Evolutionary conservation across 345 rosid genomes (phyloP).

Genomic region (Diplotaxis tenuifolia): DNA sequence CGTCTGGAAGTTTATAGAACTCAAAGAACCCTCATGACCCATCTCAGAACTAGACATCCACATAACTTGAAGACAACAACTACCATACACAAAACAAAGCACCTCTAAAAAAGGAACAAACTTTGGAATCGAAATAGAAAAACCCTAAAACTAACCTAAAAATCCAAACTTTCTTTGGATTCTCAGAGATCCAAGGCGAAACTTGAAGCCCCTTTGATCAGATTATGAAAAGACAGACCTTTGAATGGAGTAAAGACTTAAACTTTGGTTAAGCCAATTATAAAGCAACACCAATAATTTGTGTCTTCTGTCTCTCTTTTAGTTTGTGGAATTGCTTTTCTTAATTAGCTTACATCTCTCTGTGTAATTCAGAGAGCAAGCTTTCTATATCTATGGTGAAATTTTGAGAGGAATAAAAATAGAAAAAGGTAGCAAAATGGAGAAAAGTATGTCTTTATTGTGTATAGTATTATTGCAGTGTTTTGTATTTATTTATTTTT

Average conservation of each 20-base stretch:
- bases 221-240: slow-evolving; percentile 8
- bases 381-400: not conserved
- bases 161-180: not conserved
- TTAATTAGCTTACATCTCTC: not conserved
- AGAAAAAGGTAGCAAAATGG: not conserved
- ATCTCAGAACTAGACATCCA: slow-evolving; percentile 65
- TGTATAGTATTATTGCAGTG: too few species aligned
- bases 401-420: not conserved
- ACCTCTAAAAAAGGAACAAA: not conserved
- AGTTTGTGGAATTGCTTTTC: slow-evolving; percentile 36
- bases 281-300: not conserved
- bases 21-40: slow-evolving; percentile 18
- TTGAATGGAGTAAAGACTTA: not conserved
- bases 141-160: slow-evolving; percentile 1
- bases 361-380: not conserved
- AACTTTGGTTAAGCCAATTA: not conserved
- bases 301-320: not conserved
- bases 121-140: slow-evolving; percentile 3
- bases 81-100: not conserved
- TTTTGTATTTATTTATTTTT: too few species aligned
- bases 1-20: slow-evolving; percentile 52
- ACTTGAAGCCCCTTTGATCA: slow-evolving; percentile 15
- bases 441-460: slow-evolving; percentile 17
- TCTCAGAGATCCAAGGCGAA: not conserved
- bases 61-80: slow-evolving; percentile 13